A percentile compares a stretch with the other conserved stretches of the same genome.
Evolutionary conservation across 306 rosid genomes (phyloP).

Genomic region (Arachis stenosperma): DNA sequence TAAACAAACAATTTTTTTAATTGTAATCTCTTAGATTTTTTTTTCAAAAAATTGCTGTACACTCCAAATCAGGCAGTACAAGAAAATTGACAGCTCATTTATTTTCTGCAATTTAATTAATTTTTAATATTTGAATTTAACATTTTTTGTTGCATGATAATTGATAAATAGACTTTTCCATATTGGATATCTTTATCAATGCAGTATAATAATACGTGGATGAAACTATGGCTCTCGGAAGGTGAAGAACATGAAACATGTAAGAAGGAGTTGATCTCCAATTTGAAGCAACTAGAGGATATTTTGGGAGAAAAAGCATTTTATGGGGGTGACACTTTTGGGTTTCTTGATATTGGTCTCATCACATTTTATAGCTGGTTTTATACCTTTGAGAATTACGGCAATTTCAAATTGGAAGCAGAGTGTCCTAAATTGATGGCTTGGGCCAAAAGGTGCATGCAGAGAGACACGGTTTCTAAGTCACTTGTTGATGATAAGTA

Average conservation of each 20-base stretch:
- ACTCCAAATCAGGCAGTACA: no score
- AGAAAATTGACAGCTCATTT: no score
- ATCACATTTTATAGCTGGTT: constrained; percentile 51
- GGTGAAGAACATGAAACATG: constrained; percentile 52
- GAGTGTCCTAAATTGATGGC: constrained; percentile 53
- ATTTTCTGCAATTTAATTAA: no score
- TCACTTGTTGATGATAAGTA: constrained; percentile 49
- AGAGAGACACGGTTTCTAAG: constrained; percentile 45
- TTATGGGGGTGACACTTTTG: constrained; percentile 49
- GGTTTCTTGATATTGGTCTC: constrained; percentile 52
- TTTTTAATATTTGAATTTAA: no score
- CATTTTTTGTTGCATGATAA: no score
- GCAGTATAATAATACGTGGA: constrained; percentile 39
- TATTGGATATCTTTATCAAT: background rate
- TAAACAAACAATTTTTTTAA: no score
- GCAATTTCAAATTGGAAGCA: constrained; percentile 47
- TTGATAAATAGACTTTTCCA: no score
- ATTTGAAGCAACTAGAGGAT: constrained; percentile 40
- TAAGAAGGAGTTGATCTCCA: constrained; percentile 44
- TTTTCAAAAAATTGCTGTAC: no score
- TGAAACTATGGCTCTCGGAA: constrained; percentile 39
- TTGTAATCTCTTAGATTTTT: no score
- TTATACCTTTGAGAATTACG: constrained; percentile 43
- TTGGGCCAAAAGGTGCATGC: constrained; percentile 55
- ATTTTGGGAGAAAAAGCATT: constrained; percentile 39